phyloP scores from a whole-genome alignment of 208 protist species.

The Leishmania arabica region DNA sequence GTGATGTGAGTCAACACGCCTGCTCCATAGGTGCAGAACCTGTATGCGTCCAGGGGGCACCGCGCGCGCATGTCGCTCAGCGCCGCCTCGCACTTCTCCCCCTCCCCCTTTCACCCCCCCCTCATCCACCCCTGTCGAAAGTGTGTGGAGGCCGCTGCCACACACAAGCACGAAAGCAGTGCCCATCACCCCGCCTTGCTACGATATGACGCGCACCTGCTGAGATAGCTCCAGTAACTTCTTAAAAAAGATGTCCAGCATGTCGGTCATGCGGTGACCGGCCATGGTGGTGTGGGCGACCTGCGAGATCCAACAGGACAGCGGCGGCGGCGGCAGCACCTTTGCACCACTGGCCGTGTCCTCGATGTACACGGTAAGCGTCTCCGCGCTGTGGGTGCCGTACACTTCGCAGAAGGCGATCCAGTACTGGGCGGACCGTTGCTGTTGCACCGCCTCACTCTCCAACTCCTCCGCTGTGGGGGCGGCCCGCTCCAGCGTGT shows the following conservation, averaged over 20 bases:
- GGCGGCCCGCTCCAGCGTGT: slow-evolving; percentile 6
- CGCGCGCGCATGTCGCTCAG: neutral
- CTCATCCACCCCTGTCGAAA: neutral
- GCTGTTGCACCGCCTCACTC: slow-evolving; percentile 41
- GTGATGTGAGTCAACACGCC: neutral
- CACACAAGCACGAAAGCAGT: neutral
- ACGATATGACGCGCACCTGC: slow-evolving; percentile 47
- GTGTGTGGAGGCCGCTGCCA: neutral
- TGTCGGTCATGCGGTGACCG: slow-evolving; percentile 45
- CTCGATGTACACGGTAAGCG: slow-evolving; percentile 58
- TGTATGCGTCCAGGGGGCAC: neutral
- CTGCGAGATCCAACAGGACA: slow-evolving; percentile 50
- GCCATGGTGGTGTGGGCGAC: slow-evolving; percentile 43
- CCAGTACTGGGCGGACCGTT: slow-evolving; percentile 66
- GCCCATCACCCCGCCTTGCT: neutral
- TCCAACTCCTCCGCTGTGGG: slow-evolving; percentile 35
- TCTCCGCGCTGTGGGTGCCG: slow-evolving; percentile 57
- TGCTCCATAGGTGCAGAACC: slow-evolving; percentile 3
- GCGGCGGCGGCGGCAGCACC: slow-evolving; percentile 56
- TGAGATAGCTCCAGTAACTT: slow-evolving; percentile 49
- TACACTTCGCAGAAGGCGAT: slow-evolving; percentile 79
- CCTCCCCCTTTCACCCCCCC: neutral
- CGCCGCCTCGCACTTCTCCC: neutral
- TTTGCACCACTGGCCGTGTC: slow-evolving; percentile 41
- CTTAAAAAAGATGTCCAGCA: slow-evolving; percentile 52